Base-by-base conservation (phyloP, 2,329 filamentous ascomycete genomes). In the Macrophomina tecta region DNA sequence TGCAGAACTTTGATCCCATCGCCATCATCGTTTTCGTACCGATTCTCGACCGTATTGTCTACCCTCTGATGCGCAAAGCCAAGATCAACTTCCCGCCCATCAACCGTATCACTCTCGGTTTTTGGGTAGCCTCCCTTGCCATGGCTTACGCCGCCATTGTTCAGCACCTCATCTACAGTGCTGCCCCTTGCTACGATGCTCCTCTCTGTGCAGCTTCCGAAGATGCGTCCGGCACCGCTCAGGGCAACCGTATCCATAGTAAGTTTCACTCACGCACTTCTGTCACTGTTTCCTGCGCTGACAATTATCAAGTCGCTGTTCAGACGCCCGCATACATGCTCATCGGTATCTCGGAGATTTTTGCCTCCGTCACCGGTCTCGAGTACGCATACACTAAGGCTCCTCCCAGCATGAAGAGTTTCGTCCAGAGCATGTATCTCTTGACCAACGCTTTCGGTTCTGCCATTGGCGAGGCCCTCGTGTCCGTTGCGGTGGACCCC, bases 381-480 rank as follows among this genome's bases (percentile, higher is more conserved):
- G 81, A 83, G 64, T 82, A 82, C 68, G 81, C 81, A 2, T 83
- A 82, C 75, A 82, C 81, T 64, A 83, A 83, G 67, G 80, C 81
- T 0, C 81, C 81, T 4, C 78, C 80, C 1, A 76, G 70, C 71
- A 82, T 83, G 81, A 82, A 82, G 73, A 81, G 78, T 0, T 82
- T 83, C 69, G 79, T 82, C 34, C 80, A 82, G 70, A 77, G 83
- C 83, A 79, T 89, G 67, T 88, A 83, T 74, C 84, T 88, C 63
- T 83, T 89, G 70, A 88, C 86, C 69, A 87, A 84, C 69, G 87
- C 86, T 6, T 84, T 89, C 65, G 86, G 85, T 7, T 83, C 86
- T 1, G 87, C 87, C 65, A 82, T 92, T 32, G 86, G 85, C 8
- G 87, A 90, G 74, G 89, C 88, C 0, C 79, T 91, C 9, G 85